These are phyloP conservation scores for Epichloe elymi DNA, from an alignment of 2,329 filamentous ascomycete species.

Conservation along the genomic window DNA sequence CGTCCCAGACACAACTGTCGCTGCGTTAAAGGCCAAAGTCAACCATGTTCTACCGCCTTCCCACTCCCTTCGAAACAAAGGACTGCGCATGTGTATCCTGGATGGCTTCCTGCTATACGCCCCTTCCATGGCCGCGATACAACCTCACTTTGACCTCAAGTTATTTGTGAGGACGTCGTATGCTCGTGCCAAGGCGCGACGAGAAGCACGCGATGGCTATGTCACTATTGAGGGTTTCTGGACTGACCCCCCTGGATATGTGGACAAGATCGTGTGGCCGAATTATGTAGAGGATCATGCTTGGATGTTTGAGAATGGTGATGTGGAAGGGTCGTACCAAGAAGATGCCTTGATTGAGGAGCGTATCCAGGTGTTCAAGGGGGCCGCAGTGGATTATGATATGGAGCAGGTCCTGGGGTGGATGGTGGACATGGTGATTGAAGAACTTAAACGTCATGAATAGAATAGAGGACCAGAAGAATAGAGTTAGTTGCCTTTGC, in stretches of 20 bases:
- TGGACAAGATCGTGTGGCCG: slow-evolving; percentile 91
- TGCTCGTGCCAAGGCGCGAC: slow-evolving; percentile 46
- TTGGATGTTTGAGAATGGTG: slow-evolving; percentile 61
- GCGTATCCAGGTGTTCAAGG: slow-evolving; percentile 36
- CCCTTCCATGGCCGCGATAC: slow-evolving; percentile 37
- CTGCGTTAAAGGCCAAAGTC: slow-evolving; percentile 33
- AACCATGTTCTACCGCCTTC: slow-evolving; percentile 30
- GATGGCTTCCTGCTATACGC: slow-evolving; percentile 85
- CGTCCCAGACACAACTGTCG: slow-evolving; percentile 33
- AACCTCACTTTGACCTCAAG: slow-evolving; percentile 55
- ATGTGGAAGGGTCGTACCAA: slow-evolving; percentile 49
- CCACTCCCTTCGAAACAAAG: slow-evolving; percentile 20
- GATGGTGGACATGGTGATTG: slow-evolving; percentile 52
- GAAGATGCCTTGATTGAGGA: slow-evolving; percentile 28
- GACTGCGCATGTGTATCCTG: slow-evolving; percentile 52
- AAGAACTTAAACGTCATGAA: slow-evolving; percentile 23
- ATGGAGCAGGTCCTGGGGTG: slow-evolving; percentile 53
- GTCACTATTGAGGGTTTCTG: slow-evolving; percentile 84
- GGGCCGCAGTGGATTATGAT: slow-evolving; percentile 34
- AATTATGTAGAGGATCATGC: slow-evolving; percentile 74
- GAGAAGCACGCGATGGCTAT: slow-evolving; percentile 61
- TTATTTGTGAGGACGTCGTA: slow-evolving; percentile 66
- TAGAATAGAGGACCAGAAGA: background rate
- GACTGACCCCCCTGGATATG: slow-evolving; percentile 86
- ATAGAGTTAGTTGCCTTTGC: background rate